Percentiles rank a stretch among this genome's conserved stretches.
These are phyloP conservation scores for Suillus ampliporus DNA, from an alignment of 768 basidiomycete species.

Conservation along the genomic window DNA sequence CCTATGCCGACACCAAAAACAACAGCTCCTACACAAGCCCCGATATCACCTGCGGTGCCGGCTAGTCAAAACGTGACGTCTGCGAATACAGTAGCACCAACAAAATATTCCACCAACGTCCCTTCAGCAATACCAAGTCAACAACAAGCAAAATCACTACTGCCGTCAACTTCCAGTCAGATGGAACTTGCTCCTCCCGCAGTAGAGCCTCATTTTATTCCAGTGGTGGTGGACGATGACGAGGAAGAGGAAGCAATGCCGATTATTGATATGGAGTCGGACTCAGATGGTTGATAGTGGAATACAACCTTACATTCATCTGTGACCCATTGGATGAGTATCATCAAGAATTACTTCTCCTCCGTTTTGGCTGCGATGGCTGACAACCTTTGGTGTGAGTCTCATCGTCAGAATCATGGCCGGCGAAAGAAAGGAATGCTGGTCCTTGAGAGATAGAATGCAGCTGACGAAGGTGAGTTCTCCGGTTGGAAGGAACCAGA, in stretches of 20 bases:
- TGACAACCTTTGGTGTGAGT: slow-evolving; percentile 16
- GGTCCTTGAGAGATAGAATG: slow-evolving; percentile 30
- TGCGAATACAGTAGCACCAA: slow-evolving; percentile 9
- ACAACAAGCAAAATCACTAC: slow-evolving; percentile 2
- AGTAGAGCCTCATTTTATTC: background rate
- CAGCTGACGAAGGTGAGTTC: slow-evolving; percentile 1
- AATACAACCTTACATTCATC: background rate
- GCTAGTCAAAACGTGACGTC: background rate
- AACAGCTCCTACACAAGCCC: background rate
- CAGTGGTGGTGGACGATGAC: slow-evolving; percentile 42
- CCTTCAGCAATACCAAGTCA: background rate
- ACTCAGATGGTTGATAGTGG: slow-evolving; percentile 56
- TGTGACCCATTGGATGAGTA: background rate
- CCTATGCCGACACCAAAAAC: slow-evolving; percentile 8
- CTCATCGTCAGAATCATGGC: background rate
- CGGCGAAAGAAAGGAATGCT: slow-evolving; percentile 3
- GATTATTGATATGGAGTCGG: slow-evolving; percentile 76
- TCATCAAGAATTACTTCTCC: slow-evolving; percentile 4
- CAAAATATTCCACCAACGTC: background rate
- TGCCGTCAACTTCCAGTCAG: slow-evolving; percentile 1
- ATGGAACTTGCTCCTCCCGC: slow-evolving; percentile 3
- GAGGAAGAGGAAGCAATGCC: slow-evolving; percentile 83
- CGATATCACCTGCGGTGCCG: background rate
- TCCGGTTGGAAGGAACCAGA: background rate
- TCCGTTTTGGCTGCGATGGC: slow-evolving; percentile 3